Base-by-base conservation (phyloP, 75 land plant genomes). In the Adiantum capillusveneris region DNA sequence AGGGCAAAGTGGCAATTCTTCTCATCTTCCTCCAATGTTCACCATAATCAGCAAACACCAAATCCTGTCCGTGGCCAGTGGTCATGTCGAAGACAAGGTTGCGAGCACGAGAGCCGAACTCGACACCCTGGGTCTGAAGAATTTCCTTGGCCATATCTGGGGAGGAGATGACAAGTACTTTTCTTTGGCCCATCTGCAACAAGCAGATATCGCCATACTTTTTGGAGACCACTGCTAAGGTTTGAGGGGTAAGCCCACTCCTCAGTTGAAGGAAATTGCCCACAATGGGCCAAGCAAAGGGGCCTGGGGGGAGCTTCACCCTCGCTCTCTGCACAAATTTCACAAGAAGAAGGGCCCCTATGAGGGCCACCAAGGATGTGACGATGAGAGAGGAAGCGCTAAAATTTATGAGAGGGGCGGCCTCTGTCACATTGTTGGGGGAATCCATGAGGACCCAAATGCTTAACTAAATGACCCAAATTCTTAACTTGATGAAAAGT, bases 11-110 rank as follows among this genome's bases (percentile, higher is more conserved):
- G 88, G 82, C 82, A 53, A 87, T 84, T 20, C 93, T 53, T 6
- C 97, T 65, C 93, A 91, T 87, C 67, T 83, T 81, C 14, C 97
- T 65, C 97, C 93, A 91, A 57, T 91, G 97, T 1, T 87, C 88
- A 7, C 97, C 93, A 60, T 91, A 91, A 61, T 77, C 84, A 1
- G 88, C 82, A 76, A 91, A 91, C 52, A 87, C 88, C 93, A 91
- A 87, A 64, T 91, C 97, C 60, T 87, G 88, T 7, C 94, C 93
- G 44, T 88, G 79, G 24, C 84, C 93, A 12, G 88, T 84, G 81
- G 87, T 84, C 31, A 87, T 87, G 44, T 91, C 97, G 65, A 84
- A 81, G 14, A 81, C 78, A 46, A 65, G 70, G 31, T 84, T 84
- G 36, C 72, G 25, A 0, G 88, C 81, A 5, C 96, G 65, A 76